Evolutionary conservation across 1,284 basidiomycete genomes (phyloP).

Genomic region (Jaminaea rosea): DNA sequence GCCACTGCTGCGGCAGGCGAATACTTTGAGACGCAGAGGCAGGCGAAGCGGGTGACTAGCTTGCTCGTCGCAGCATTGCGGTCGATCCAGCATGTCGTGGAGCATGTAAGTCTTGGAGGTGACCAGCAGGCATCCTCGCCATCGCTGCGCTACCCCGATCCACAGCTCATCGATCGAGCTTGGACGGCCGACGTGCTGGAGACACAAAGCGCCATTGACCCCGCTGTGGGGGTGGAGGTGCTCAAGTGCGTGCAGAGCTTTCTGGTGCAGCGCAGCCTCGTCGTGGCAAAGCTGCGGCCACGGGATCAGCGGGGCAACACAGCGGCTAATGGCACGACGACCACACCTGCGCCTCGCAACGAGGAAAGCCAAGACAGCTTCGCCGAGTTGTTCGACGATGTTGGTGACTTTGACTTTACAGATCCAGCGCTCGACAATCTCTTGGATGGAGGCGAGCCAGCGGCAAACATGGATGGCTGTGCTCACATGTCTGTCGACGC

Average conservation of each 20-base stretch:
- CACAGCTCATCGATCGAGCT: conserved; percentile 57
- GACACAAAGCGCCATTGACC: conserved; percentile 52
- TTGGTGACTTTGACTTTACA: conserved; percentile 54
- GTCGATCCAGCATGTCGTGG: conserved; percentile 58
- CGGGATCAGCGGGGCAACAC: too few relatives aligned
- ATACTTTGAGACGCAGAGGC: conserved; percentile 17
- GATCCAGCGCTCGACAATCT: conserved; percentile 57
- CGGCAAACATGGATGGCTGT: conserved; percentile 49
- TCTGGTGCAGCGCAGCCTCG: conserved; percentile 56
- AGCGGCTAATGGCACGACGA: conserved; percentile 8
- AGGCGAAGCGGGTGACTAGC: conserved; percentile 15
- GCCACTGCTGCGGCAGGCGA: neutral
- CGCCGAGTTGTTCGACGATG: conserved; percentile 54
- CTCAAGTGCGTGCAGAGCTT: conserved; percentile 59
- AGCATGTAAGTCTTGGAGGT: conserved; percentile 49
- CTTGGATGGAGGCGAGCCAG: conserved; percentile 50
- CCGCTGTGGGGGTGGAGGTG: conserved; percentile 56
- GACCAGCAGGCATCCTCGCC: neutral
- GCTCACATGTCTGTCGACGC: conserved; percentile 5
- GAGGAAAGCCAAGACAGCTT: conserved; percentile 62
- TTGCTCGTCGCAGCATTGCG: conserved; percentile 49
- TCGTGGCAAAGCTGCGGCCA: too few relatives aligned
- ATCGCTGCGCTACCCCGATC: conserved; percentile 58
- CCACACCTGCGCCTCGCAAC: neutral
- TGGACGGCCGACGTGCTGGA: conserved; percentile 60